Conservation (phyloP, 495 filamentous ascomycete species). For the Monascus purpureus region DNA sequence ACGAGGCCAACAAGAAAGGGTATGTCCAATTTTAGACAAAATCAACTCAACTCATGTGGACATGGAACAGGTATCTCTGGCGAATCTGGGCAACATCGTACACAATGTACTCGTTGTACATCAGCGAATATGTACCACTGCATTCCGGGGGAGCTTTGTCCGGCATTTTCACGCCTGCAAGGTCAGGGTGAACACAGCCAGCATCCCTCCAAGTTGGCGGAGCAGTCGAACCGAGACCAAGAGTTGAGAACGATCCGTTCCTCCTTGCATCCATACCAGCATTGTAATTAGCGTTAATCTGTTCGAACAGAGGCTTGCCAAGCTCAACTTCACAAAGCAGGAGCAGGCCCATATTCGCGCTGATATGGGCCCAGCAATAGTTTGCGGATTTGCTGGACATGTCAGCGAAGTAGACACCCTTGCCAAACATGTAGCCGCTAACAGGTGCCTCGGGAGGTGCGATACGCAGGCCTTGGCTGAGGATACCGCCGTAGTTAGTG, state of each 20-base stretch:
- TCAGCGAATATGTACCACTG: conserved; percentile 1
- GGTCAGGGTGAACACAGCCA: conserved; percentile 38
- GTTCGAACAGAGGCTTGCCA: conserved; percentile 52
- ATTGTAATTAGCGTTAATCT: conserved; percentile 34
- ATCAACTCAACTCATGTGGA: conserved; percentile 31
- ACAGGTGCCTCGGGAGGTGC: conserved; percentile 73
- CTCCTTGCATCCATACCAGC: conserved; percentile 50
- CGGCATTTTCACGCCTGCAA: conserved; percentile 53
- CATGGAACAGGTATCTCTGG: conserved; percentile 61
- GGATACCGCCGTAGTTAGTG: conserved; percentile 73
- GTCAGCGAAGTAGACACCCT: conserved; percentile 85
- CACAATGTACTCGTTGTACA: conserved; percentile 50
- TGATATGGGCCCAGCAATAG: conserved; percentile 50
- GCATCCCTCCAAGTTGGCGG: conserved; percentile 70
- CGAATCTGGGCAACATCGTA: conserved; percentile 71
- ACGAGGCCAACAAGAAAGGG: too few relatives aligned
- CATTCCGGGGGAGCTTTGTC: conserved; percentile 7
- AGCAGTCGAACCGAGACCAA: conserved; percentile 45
- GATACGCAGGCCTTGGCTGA: conserved; percentile 74
- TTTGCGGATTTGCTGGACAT: conserved; percentile 65
- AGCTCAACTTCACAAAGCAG: conserved; percentile 73
- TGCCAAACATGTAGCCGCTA: conserved; percentile 70
- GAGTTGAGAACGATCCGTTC: conserved; percentile 47
- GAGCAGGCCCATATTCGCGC: conserved; percentile 44
- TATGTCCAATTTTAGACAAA: too few relatives aligned